Evolutionary conservation across 768 basidiomycete species (phyloP).

Genomic region (Cyclocybe aegerita): DNA sequence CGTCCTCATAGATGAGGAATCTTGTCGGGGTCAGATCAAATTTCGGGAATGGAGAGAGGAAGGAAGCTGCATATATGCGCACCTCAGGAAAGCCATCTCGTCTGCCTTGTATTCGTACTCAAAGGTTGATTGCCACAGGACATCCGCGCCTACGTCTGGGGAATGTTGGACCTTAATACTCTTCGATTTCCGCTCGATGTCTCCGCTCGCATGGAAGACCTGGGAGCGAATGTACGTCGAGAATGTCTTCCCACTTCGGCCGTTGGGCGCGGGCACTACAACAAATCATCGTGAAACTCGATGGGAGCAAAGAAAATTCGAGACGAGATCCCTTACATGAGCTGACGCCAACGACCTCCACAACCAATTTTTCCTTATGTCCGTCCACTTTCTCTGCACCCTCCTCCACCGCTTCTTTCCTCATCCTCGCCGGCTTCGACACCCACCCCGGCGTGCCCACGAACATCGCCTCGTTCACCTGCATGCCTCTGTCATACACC

Average conservation of each 20-base stretch:
- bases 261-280: conserved; percentile 48
- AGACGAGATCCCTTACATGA: conserved; percentile 37
- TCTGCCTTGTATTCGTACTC: conserved; percentile 53
- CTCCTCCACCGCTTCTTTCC: conserved; percentile 12
- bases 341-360: conserved; percentile 42
- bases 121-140: conserved; percentile 41
- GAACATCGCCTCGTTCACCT: conserved; percentile 65
- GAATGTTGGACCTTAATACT: conserved; percentile 34
- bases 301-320: neutral
- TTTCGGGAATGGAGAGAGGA: neutral
- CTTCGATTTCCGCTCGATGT: conserved; percentile 44
- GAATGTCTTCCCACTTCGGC: conserved; percentile 34
- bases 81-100: conserved; percentile 55
- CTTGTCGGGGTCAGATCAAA: conserved; percentile 17
- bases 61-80: conserved; percentile 8
- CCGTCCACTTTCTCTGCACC: conserved; percentile 19
- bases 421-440: conserved; percentile 40
- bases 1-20: conserved; percentile 37
- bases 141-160: conserved; percentile 32
- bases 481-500: conserved; percentile 54
- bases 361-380: conserved; percentile 1
- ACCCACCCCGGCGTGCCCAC: conserved; percentile 56
- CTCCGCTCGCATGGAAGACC: conserved; percentile 37
- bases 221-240: conserved; percentile 44
- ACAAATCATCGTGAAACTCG: neutral